Conservation (phyloP, 306 rosid genomes). For the Cercis canadensis region DNA sequence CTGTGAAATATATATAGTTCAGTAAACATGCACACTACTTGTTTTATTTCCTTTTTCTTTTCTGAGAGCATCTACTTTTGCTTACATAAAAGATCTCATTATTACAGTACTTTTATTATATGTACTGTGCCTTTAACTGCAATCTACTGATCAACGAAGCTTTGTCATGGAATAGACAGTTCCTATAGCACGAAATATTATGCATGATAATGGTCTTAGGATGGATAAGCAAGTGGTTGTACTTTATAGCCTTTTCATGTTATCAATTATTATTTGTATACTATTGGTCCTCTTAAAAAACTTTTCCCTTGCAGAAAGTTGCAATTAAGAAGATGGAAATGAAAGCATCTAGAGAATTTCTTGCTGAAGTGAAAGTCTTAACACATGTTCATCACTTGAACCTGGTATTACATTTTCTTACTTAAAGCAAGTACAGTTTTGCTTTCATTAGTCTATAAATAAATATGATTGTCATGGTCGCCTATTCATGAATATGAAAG, state of each 20-base stretch:
- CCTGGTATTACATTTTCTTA: conserved; percentile 59
- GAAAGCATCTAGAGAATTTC: conserved; percentile 82
- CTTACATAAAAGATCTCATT: too few relatives aligned
- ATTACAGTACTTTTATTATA: too few relatives aligned
- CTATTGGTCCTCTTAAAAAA: too few relatives aligned
- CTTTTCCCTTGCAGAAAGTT: conserved; percentile 61
- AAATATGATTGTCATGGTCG: not conserved
- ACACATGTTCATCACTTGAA: conserved; percentile 91
- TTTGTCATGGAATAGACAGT: conserved; percentile 2
- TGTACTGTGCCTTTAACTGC: too few relatives aligned
- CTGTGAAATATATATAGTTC: too few relatives aligned
- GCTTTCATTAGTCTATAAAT: not conserved
- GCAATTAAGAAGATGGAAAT: conserved; percentile 94
- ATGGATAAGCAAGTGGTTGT: not conserved
- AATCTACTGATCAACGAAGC: too few relatives aligned
- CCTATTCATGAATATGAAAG: too few relatives aligned
- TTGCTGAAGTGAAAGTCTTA: conserved; percentile 84
- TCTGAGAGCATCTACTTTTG: too few relatives aligned
- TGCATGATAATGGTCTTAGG: not conserved
- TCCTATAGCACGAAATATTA: not conserved
- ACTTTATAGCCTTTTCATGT: too few relatives aligned
- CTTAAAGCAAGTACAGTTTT: not conserved
- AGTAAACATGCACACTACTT: too few relatives aligned
- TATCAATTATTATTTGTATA: too few relatives aligned
- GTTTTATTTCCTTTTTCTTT: too few relatives aligned